phyloP scores from a whole-genome alignment of 352 stramenopile genomes.

The Aphanomyces astaci region DNA sequence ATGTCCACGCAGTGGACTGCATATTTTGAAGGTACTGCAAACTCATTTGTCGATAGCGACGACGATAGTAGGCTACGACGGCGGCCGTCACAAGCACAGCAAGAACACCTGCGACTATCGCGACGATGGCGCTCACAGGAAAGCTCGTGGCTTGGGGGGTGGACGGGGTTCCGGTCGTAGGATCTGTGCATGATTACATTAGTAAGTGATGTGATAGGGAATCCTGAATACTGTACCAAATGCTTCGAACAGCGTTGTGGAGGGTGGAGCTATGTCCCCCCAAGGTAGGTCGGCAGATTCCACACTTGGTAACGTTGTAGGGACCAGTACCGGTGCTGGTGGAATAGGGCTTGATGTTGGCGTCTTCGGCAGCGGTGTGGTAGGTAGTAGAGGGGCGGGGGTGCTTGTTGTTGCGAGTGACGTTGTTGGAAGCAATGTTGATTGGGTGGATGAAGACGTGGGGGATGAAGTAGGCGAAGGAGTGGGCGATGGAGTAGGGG shows the following conservation, averaged over 20 bases:
- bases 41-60: not conserved
- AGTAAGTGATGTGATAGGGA: no score
- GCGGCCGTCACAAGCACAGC: not conserved
- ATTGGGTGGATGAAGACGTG: not conserved
- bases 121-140: not conserved
- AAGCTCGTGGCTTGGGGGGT: not conserved
- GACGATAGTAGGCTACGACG: not conserved
- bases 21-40: constrained; percentile 2
- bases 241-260: no score
- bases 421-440: no score
- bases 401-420: not conserved
- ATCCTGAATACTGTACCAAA: no score
- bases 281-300: no score
- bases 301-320: not conserved
- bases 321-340: not conserved
- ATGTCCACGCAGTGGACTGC: constrained; percentile 6
- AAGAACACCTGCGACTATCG: not conserved
- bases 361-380: not conserved
- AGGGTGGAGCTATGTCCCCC: no score
- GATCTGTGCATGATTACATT: no score
- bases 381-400: not conserved
- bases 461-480: not conserved
- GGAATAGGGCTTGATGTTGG: not conserved
- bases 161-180: no score
- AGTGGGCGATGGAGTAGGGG: not conserved